These are phyloP conservation scores for Bothia castanella DNA, from an alignment of 1,284 basidiomycete genomes.

Conservation along the genomic window DNA sequence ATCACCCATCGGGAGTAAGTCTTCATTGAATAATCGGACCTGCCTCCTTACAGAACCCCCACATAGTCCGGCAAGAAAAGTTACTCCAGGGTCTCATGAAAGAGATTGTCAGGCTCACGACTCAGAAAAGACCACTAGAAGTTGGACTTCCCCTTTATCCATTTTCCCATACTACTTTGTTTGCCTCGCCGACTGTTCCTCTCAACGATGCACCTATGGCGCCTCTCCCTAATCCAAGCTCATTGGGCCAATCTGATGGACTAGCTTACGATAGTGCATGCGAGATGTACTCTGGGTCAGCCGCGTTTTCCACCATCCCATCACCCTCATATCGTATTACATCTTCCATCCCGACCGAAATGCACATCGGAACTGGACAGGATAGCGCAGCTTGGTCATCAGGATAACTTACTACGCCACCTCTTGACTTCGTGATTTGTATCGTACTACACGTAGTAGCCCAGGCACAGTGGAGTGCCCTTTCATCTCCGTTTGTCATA, in stretches of 20 bases:
- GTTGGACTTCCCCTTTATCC: constrained; percentile 75
- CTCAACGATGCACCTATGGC: constrained; percentile 29
- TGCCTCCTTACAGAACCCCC: constrained; percentile 16
- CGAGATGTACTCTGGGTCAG: constrained; percentile 14
- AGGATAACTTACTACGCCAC: constrained; percentile 5
- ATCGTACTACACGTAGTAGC: constrained; percentile 12
- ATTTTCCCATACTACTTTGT: constrained; percentile 66
- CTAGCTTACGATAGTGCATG: constrained; percentile 4
- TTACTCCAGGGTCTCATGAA: constrained; percentile 78
- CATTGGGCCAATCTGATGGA: constrained; percentile 12
- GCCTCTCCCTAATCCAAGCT: constrained; percentile 37
- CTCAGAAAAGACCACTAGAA: constrained; percentile 70
- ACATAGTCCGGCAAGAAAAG: constrained; percentile 69
- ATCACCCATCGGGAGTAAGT: constrained; percentile 79
- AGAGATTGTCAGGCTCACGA: constrained; percentile 77
- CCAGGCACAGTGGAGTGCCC: not conserved
- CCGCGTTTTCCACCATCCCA: constrained; percentile 2
- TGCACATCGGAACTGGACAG: constrained; percentile 6
- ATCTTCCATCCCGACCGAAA: constrained; percentile 10
- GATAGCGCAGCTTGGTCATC: constrained; percentile 12
- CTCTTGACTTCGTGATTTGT: constrained; percentile 4
- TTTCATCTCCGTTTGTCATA: not conserved
- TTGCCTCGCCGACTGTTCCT: constrained; percentile 39
- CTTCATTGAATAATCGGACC: constrained; percentile 1
- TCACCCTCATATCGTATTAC: constrained; percentile 8